Evolutionary conservation across 768 basidiomycete genomes (phyloP).

Genomic region (Russula sp.): DNA sequence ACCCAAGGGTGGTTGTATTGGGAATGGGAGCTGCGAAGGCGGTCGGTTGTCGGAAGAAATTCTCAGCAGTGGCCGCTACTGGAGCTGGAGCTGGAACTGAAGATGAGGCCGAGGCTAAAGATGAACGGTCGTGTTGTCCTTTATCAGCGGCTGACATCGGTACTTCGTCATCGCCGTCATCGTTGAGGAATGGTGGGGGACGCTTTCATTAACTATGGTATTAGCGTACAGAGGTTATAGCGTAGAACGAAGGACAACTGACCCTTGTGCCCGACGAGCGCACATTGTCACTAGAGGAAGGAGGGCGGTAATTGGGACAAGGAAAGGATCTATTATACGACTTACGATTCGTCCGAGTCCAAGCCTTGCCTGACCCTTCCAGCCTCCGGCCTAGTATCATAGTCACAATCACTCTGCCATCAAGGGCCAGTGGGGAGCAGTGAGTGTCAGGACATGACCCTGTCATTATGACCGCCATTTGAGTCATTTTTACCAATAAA

Average conservation of each 20-base stretch:
- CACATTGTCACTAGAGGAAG: slow-evolving; percentile 8
- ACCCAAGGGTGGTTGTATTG: background rate
- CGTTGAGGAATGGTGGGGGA: background rate
- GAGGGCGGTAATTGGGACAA: too few relatives aligned
- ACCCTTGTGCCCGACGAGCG: slow-evolving; percentile 5
- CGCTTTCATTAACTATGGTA: slow-evolving; percentile 1
- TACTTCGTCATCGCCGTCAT: slow-evolving; percentile 10
- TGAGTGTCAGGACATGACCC: slow-evolving; percentile 15
- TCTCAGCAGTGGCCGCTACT: background rate
- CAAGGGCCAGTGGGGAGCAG: slow-evolving; percentile 1
- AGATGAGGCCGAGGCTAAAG: background rate
- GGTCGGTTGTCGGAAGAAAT: slow-evolving; percentile 20
- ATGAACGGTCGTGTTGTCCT: slow-evolving; percentile 3
- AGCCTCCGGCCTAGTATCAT: slow-evolving; percentile 25
- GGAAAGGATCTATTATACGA: background rate
- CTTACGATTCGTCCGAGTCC: slow-evolving; percentile 29
- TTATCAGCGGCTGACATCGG: background rate
- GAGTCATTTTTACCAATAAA: background rate
- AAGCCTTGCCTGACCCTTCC: slow-evolving; percentile 18
- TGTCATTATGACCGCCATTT: background rate
- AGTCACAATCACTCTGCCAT: slow-evolving; percentile 27
- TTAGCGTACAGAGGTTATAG: background rate
- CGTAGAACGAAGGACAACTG: background rate
- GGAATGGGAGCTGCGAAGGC: slow-evolving; percentile 6
- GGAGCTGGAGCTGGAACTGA: too few relatives aligned